Evolutionary conservation across 1,284 basidiomycete species (phyloP).

Genomic region (Mycena citricolor): DNA sequence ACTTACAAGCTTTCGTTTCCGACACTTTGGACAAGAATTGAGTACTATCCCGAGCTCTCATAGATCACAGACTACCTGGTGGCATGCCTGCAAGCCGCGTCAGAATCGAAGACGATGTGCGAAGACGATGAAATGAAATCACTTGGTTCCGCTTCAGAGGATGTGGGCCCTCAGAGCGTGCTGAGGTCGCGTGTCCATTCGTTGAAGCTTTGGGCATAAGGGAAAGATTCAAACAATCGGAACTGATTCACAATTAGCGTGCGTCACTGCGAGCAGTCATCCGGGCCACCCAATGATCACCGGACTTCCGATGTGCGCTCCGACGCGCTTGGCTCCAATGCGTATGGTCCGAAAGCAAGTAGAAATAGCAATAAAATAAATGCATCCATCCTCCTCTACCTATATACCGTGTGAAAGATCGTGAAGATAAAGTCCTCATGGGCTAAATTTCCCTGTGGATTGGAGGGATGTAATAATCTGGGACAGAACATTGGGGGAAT

Average conservation of each 20-base stretch:
- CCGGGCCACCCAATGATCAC: background rate
- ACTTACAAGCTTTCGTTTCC: constrained; percentile 68
- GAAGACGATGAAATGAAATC: background rate
- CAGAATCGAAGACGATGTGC: constrained; percentile 6
- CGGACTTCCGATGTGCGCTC: too few species aligned
- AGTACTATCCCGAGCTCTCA: too few species aligned
- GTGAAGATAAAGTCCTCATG: constrained; percentile 22
- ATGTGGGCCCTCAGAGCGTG: constrained; percentile 41
- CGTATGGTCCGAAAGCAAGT: too few species aligned
- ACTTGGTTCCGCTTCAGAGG: constrained; percentile 64
- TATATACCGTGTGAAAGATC: background rate
- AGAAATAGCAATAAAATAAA: constrained; percentile 19
- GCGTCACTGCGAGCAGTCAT: background rate
- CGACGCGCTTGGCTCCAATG: too few species aligned
- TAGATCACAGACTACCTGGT: constrained; percentile 47
- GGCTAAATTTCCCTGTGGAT: constrained; percentile 30
- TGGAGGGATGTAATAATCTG: constrained; percentile 43
- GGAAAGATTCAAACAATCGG: background rate
- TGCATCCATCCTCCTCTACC: constrained; percentile 8
- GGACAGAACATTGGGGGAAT: constrained; percentile 33
- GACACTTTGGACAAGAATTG: constrained; percentile 59
- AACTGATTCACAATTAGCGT: background rate
- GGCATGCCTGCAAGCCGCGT: constrained; percentile 41
- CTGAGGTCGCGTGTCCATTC: constrained; percentile 28
- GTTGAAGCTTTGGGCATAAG: constrained; percentile 38